Conservation (phyloP, 2,329 filamentous ascomycete species). For the Hymenoscyphus albidus region DNA sequence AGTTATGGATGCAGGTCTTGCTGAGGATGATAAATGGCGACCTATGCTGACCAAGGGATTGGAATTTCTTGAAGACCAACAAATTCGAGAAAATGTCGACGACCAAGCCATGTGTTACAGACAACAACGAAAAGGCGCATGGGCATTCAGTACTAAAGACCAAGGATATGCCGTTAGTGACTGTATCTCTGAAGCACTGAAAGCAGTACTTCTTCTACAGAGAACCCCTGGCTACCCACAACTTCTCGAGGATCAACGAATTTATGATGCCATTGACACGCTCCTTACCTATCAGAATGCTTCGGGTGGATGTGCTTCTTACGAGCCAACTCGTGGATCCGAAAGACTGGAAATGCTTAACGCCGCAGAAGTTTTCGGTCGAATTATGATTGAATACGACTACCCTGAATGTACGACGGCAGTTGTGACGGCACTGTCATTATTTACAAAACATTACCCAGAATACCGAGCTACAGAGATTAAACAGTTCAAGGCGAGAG, state of each 20-base stretch:
- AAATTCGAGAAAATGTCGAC: constrained; percentile 78
- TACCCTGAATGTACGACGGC: constrained; percentile 98
- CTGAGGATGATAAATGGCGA: constrained; percentile 70
- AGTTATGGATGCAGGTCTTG: constrained; percentile 72
- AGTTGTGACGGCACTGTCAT: constrained; percentile 78
- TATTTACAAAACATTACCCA: constrained; percentile 79
- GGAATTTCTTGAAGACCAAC: constrained; percentile 82
- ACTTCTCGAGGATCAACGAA: constrained; percentile 69
- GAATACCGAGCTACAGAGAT: constrained; percentile 77
- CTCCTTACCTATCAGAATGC: constrained; percentile 86
- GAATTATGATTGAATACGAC: constrained; percentile 98
- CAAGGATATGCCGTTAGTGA: constrained; percentile 97
- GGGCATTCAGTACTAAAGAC: constrained; percentile 89
- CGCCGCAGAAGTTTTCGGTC: constrained; percentile 91
- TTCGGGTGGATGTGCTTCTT: constrained; percentile 83
- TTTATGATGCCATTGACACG: constrained; percentile 87
- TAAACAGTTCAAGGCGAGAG: constrained; percentile 63
- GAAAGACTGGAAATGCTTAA: constrained; percentile 81
- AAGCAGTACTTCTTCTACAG: constrained; percentile 81
- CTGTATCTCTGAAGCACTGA: constrained; percentile 87
- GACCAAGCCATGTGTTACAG: constrained; percentile 81
- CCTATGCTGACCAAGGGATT: constrained; percentile 82
- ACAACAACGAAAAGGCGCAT: constrained; percentile 86
- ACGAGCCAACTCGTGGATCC: constrained; percentile 78
- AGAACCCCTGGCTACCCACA: constrained; percentile 70